Conservation (phyloP, 306 rosid species). For the Quercus variabilis region DNA sequence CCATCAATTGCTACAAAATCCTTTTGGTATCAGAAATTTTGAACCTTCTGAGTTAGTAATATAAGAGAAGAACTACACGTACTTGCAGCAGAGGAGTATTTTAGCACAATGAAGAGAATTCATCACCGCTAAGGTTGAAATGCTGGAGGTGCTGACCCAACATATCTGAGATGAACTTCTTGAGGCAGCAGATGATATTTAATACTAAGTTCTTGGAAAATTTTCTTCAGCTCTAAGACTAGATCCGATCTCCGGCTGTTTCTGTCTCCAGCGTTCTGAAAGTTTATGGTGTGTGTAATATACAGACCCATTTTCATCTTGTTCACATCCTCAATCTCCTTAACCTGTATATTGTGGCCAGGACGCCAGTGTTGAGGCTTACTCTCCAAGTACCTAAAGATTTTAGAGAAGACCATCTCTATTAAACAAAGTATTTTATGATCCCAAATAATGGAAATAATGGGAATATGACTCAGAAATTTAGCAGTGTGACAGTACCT, state of each 20-base stretch:
- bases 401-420: neutral
- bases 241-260: conserved; percentile 66
- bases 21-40: too few relatives aligned
- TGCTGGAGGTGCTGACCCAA: conserved; percentile 23
- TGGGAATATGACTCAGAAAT: neutral
- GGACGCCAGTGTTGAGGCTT: conserved; percentile 78
- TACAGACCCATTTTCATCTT: conserved; percentile 56
- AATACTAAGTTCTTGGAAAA: conserved; percentile 64
- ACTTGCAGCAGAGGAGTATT: neutral
- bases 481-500: neutral
- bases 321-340: conserved; percentile 68
- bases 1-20: too few relatives aligned
- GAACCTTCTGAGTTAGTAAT: neutral
- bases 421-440: neutral
- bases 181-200: conserved; percentile 70
- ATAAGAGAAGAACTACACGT: neutral
- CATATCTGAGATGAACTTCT: conserved; percentile 52
- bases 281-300: conserved; percentile 77
- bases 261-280: conserved; percentile 65
- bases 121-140: conserved; percentile 23
- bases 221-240: conserved; percentile 72
- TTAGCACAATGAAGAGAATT: neutral
- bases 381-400: conserved; percentile 70
- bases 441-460: neutral
- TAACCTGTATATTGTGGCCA: conserved; percentile 47